Percentiles rank a stretch among this genome's conserved stretches.
These are phyloP conservation scores for Bjerkandera adusta DNA, from an alignment of 1,284 basidiomycete species.

Conservation along the genomic window DNA sequence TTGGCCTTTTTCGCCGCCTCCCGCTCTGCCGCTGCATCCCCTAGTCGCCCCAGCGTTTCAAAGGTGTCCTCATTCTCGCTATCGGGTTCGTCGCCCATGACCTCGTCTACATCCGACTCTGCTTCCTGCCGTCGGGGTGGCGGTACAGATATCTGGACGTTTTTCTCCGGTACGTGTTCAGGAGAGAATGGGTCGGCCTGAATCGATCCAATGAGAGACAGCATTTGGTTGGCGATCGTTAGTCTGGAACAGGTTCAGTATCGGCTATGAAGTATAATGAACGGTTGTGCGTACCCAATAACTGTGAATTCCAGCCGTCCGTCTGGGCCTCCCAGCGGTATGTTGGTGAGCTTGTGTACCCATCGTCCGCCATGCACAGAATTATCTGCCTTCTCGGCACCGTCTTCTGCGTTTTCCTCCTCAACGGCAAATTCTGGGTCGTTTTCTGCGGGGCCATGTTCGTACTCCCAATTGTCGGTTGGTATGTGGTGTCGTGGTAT, in stretches of 20 bases:
- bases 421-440: constrained; percentile 65
- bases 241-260: constrained; percentile 48
- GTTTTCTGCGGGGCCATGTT: constrained; percentile 77
- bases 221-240: constrained; percentile 93
- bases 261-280: constrained; percentile 2
- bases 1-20: constrained; percentile 28
- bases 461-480: constrained; percentile 80
- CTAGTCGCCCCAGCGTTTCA: constrained; percentile 33
- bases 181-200: constrained; percentile 83
- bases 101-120: constrained; percentile 24
- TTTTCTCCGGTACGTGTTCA: constrained; percentile 43
- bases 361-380: constrained; percentile 81
- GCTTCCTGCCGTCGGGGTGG: constrained; percentile 16
- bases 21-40: constrained; percentile 28
- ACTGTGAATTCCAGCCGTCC: constrained; percentile 86
- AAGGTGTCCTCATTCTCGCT: constrained; percentile 42
- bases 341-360: constrained; percentile 73
- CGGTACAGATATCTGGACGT: constrained; percentile 17
- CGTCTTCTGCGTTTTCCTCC: constrained; percentile 29
- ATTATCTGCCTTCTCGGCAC: constrained; percentile 37
- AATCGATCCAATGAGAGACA: constrained; percentile 90
- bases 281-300: constrained; percentile 64
- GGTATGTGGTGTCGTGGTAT: constrained; percentile 94
- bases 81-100: constrained; percentile 26
- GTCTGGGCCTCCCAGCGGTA: constrained; percentile 68